Evolutionary conservation across 2,329 filamentous ascomycete species (phyloP), one percentile per base, ranked within the genome.

Genomic region (Nemania sp.): DNA sequence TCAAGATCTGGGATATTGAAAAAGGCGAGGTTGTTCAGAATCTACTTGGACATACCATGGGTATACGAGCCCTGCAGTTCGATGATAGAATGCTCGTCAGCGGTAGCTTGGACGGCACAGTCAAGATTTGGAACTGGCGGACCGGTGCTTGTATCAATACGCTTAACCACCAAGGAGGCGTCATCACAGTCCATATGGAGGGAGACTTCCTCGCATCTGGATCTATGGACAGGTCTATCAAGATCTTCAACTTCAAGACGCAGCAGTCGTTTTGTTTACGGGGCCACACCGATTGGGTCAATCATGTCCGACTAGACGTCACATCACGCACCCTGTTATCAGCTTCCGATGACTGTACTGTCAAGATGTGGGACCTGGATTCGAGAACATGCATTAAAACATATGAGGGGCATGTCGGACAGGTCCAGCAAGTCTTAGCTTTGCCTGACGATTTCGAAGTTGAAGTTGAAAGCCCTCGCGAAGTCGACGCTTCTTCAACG

Each of bases 61-160:
- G 91, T 6, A 90, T 99, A 56, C 84, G 94, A 34, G 90, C 91
- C 50, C 79, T 99, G 31, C 92, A 97, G 68, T 97, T 97, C 66
- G 91, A 97, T 66, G 90, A 96, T 61, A 86, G 83, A 50, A 95
- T 95, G 66, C 80, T 99, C 55, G 92, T 97, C 68, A 95, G 89
- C 52, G 94, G 92, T 46, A 91, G 90, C 67, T 79, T 97, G 51
- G 94, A 97, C 70, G 82, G 84, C 43, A 96, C 88, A 4, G 82
- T 99, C 65, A 92, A 90, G 69, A 85, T 99, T 28, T 99, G 94
- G 94, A 96, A 99, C 68, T 97, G 92, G 91, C 84, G 89, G 57
- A 97, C 91, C 0, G 94, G 94, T 41, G 84, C 91, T 64, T 91
- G 90, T 64, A 80, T 97, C 52, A 89, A 87, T 43, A 96, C 88